phyloP scores from a whole-genome alignment of 805 yeast genomes.

The Metschnikowia matae region DNA sequence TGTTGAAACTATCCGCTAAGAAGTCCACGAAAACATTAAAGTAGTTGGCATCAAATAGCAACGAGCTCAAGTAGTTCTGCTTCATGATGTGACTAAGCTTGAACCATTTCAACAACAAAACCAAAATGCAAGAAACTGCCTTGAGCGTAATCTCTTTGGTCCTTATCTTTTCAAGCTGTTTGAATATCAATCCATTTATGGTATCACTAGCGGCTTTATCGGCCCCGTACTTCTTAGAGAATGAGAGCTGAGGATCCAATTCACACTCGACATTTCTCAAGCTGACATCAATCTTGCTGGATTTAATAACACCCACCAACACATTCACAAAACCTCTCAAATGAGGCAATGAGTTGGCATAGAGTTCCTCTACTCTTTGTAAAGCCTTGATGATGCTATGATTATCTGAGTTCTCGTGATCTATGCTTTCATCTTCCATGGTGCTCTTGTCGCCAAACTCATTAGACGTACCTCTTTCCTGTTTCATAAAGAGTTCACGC shows the following conservation, averaged over 20 bases:
- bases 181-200: constrained; percentile 23
- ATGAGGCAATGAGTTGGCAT: constrained; percentile 47
- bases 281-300: constrained; percentile 40
- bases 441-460: constrained; percentile 8
- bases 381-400: constrained; percentile 39
- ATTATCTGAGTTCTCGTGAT: constrained; percentile 30
- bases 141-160: constrained; percentile 62
- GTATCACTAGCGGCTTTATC: constrained; percentile 5
- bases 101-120: constrained; percentile 67
- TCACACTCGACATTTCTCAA: constrained; percentile 35
- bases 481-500: constrained; percentile 63
- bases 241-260: constrained; percentile 30
- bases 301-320: constrained; percentile 57
- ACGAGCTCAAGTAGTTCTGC: constrained; percentile 64
- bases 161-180: constrained; percentile 51
- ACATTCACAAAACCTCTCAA: constrained; percentile 64
- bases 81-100: constrained; percentile 74
- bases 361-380: constrained; percentile 57
- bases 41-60: constrained; percentile 71
- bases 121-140: constrained; percentile 51
- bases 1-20: constrained; percentile 33
- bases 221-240: constrained; percentile 17
- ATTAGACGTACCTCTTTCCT: constrained; percentile 55
- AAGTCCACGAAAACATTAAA: constrained; percentile 33
- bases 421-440: constrained; percentile 17